These are phyloP conservation scores for Combretum micranthum DNA, from an alignment of 345 rosid species.

Conservation along the genomic window DNA sequence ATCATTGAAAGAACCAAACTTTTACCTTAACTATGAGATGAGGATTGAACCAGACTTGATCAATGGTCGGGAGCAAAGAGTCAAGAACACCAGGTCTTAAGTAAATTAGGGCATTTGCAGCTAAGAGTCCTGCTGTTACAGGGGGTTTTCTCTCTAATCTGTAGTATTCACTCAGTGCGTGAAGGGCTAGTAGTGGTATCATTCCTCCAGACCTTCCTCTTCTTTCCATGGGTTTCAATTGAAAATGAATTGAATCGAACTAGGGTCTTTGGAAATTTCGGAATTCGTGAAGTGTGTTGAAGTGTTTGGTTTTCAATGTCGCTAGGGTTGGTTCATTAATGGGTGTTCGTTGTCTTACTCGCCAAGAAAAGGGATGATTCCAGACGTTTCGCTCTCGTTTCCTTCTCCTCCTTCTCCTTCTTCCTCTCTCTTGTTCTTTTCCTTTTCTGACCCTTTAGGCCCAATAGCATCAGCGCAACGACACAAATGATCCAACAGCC, in stretches of 20 bases:
- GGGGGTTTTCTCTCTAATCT: constrained; percentile 89
- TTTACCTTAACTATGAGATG: constrained; percentile 78
- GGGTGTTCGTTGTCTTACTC: too few relatives aligned
- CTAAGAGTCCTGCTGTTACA: constrained; percentile 73
- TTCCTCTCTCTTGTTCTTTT: too few relatives aligned
- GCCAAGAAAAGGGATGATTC: not conserved
- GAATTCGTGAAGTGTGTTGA: too few relatives aligned
- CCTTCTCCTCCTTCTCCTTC: not conserved
- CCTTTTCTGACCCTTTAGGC: too few relatives aligned
- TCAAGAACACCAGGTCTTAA: constrained; percentile 62
- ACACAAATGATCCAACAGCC: too few relatives aligned
- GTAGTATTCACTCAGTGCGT: constrained; percentile 63
- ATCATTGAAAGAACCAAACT: not conserved
- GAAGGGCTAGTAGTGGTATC: constrained; percentile 71
- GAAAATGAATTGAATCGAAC: too few relatives aligned
- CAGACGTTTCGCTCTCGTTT: not conserved
- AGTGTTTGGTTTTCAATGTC: too few relatives aligned
- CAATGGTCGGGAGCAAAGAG: constrained; percentile 52
- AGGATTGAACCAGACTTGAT: constrained; percentile 79
- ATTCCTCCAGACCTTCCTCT: constrained; percentile 45
- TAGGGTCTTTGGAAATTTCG: too few relatives aligned
- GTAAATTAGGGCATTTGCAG: constrained; percentile 68
- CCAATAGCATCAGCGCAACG: too few relatives aligned
- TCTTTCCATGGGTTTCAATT: constrained; percentile 14
- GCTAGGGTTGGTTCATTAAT: too few relatives aligned